phyloP scores from a whole-genome alignment of 352 stramenopile genomes.

The Thalassiosira exigua region DNA sequence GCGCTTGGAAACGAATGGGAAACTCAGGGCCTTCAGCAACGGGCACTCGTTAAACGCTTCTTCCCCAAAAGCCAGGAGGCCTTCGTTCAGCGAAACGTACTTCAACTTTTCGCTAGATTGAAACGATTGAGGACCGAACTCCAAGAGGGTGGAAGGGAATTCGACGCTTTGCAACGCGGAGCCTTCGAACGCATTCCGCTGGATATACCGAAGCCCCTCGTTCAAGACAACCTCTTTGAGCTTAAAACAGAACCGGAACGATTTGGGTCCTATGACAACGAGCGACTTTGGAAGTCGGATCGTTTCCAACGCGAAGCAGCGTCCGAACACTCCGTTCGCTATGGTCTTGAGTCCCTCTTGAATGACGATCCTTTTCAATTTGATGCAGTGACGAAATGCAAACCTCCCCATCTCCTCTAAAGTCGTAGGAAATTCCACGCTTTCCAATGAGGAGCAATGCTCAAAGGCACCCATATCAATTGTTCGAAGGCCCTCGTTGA shows the following conservation, averaged over 20 bases:
- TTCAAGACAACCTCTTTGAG: not conserved
- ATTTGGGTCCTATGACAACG: not conserved
- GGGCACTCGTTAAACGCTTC: no score
- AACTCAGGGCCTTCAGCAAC: no score
- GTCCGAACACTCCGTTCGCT: not conserved
- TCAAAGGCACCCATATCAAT: not conserved
- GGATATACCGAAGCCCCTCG: constrained; percentile 2
- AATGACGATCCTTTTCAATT: not conserved
- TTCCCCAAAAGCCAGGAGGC: no score
- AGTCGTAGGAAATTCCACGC: not conserved
- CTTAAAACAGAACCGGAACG: not conserved
- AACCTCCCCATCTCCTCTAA: not conserved
- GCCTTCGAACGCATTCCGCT: no score
- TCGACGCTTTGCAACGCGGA: no score
- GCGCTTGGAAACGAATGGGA: no score
- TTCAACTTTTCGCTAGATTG: no score
- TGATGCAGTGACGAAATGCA: not conserved
- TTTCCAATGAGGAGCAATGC: not conserved
- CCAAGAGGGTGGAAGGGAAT: no score
- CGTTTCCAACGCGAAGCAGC: not conserved
- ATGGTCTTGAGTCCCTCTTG: not conserved
- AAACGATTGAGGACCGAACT: no score
- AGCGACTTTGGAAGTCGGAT: not conserved
- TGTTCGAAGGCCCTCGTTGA: not conserved
- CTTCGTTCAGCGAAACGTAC: no score